Evolutionary conservation across 768 basidiomycete species (phyloP), one percentile per base, ranked within the genome.

Genomic region (Russula compacta): DNA sequence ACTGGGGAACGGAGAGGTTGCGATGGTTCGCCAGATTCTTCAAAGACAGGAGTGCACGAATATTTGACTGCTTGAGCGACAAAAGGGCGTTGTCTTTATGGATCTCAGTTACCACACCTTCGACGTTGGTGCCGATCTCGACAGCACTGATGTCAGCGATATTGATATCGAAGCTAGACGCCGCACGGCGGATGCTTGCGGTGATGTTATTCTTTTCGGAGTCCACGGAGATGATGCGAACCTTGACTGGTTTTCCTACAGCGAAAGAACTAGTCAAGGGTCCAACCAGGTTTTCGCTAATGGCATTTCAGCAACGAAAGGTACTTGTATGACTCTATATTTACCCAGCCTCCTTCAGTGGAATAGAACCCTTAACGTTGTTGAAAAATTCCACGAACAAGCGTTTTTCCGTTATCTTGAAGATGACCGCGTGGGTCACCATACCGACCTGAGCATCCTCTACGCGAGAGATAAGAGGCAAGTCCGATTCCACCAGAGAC

Each of bases 311-410:
- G 51, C 56, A 35, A 58, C 29, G 50, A 29, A 14, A 53, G n/a
- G 19, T 14, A 56, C 40, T 53, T 29, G 44, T 40, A 46, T 14
- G 35, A 54, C 36, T 11, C 38, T 17, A 44, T 40, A 65, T 79
- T 46, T 73, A 93, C 92, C 87, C 89, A 11, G 87, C 83, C 76
- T 98, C 97, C 54, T 80, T 83, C 9, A 79, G 73, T 4, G 93
- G 89, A 2, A 99, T 81, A 44, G 86, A 76, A 1, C 90, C 97
- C 67, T 89, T 87, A 59, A 95, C 66, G 56, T 89, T 88, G 64
- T 93, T 95, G 71, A 87, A 99, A 67, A 97, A 90, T 69, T 97
- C 94, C 33, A 98, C 84, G 65, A 92, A 75, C 49, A 95, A 74
- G 62, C 84, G 79, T 69, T 87, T 94, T 15, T 91, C 88, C 38